These are phyloP conservation scores for Primulina eburnea DNA, from an alignment of 257 asterid genomes.

Conservation along the genomic window DNA sequence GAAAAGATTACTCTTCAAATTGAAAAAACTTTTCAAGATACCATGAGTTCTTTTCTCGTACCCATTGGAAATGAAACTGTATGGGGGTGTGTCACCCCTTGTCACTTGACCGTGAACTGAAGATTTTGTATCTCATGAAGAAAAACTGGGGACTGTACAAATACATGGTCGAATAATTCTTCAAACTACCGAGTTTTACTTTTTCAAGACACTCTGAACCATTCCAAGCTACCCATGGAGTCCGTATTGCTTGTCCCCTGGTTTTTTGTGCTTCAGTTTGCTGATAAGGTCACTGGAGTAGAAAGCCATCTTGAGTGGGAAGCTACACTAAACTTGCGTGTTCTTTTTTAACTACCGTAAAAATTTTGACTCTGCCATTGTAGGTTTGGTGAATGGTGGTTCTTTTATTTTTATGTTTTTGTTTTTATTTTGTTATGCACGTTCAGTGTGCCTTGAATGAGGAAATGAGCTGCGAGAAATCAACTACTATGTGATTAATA, in stretches of 20 bases:
- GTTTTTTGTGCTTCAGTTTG: not conserved
- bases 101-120: not conserved
- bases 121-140: not conserved
- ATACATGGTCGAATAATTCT: not conserved
- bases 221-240: not conserved
- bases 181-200: not conserved
- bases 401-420: no score
- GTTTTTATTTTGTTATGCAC: not conserved
- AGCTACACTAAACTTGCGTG: not conserved
- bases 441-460: not conserved
- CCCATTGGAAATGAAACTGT: conserved; percentile 8
- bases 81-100: not conserved
- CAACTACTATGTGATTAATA: no score
- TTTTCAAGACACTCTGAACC: not conserved
- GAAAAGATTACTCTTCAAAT: conserved; percentile 62
- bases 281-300: not conserved
- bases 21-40: conserved; percentile 77
- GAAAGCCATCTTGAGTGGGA: not conserved
- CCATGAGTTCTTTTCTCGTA: conserved; percentile 33
- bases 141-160: not conserved
- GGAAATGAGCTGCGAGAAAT: no score
- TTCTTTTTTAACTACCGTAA: no score
- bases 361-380: not conserved
- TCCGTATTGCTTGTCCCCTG: not conserved
- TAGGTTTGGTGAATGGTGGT: not conserved